Percentiles rank a stretch among this genome's conserved stretches.
These are phyloP conservation scores for Theileria orientalis DNA, from an alignment of 169 alveolate species.

Conservation along the genomic window DNA sequence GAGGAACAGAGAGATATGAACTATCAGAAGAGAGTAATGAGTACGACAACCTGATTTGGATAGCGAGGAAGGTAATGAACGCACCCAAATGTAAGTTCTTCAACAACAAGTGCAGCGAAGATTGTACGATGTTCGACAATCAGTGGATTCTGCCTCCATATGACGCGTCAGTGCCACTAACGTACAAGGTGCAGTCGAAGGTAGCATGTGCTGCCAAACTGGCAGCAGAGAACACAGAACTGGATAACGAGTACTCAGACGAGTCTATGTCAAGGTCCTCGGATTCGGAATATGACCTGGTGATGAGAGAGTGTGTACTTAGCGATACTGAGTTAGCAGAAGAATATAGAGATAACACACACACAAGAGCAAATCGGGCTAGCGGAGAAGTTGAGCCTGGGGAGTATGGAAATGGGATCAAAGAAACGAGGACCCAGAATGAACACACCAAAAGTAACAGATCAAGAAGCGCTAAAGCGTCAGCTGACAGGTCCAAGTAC, in stretches of 20 bases:
- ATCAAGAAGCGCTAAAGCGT: no score
- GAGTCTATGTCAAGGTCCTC: neutral
- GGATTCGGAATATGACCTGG: neutral
- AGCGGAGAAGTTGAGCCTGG: no score
- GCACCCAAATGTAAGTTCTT: slow-evolving; percentile 12
- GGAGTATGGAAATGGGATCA: no score
- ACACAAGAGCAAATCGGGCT: neutral
- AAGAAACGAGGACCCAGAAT: no score
- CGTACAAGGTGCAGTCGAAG: slow-evolving; percentile 2
- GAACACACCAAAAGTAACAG: no score
- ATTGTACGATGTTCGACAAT: neutral
- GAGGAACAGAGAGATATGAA: no score
- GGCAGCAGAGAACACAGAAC: neutral
- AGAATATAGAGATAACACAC: no score
- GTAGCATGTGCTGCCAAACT: slow-evolving; percentile 14
- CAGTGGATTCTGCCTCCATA: slow-evolving; percentile 2
- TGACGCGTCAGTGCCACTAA: neutral
- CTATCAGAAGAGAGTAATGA: neutral
- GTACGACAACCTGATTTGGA: slow-evolving; percentile 18
- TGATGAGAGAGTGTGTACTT: no score
- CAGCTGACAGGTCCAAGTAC: no score
- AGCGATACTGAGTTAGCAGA: neutral
- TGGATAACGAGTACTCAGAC: neutral
- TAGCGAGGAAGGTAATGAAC: neutral
- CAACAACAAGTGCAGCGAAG: neutral